phyloP scores from a whole-genome alignment of 2,329 filamentous ascomycete species.

The Tolypocladium capitatum region DNA sequence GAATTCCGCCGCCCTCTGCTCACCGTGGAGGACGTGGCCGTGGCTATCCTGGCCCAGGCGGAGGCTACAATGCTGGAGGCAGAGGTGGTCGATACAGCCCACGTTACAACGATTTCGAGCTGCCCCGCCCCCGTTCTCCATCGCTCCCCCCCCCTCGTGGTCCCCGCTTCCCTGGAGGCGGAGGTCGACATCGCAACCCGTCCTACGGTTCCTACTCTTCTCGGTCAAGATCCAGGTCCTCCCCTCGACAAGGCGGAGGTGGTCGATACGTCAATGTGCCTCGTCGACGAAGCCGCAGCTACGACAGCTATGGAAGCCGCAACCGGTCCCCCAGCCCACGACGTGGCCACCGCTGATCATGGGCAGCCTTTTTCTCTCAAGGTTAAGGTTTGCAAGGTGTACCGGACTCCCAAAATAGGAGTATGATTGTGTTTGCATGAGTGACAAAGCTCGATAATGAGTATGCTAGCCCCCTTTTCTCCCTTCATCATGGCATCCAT shows the following conservation, averaged over 20 bases:
- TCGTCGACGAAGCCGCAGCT: conserved; percentile 34
- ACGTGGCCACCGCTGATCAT: conserved; percentile 18
- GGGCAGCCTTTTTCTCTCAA: background rate
- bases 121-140: conserved; percentile 34
- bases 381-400: background rate
- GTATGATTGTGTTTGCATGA: background rate
- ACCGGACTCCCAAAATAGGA: background rate
- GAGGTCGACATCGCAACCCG: conserved; percentile 29
- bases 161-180: conserved; percentile 15
- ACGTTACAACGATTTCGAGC: conserved; percentile 47
- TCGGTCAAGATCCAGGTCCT: conserved; percentile 34
- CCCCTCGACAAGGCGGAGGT: conserved; percentile 18
- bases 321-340: conserved; percentile 26
- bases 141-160: conserved; percentile 24
- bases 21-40: conserved; percentile 20
- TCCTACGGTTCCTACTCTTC: conserved; percentile 31
- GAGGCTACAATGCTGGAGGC: conserved; percentile 19
- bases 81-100: conserved; percentile 26
- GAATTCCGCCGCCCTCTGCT: conserved; percentile 18
- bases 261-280: conserved; percentile 17
- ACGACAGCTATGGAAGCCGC: conserved; percentile 26
- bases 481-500: no score
- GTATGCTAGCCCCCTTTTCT: background rate
- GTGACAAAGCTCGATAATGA: background rate
- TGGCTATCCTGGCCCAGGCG: conserved; percentile 7